Base-by-base conservation (phyloP, 1,139 yeast species). In the Arxiozyma slooffiae region DNA sequence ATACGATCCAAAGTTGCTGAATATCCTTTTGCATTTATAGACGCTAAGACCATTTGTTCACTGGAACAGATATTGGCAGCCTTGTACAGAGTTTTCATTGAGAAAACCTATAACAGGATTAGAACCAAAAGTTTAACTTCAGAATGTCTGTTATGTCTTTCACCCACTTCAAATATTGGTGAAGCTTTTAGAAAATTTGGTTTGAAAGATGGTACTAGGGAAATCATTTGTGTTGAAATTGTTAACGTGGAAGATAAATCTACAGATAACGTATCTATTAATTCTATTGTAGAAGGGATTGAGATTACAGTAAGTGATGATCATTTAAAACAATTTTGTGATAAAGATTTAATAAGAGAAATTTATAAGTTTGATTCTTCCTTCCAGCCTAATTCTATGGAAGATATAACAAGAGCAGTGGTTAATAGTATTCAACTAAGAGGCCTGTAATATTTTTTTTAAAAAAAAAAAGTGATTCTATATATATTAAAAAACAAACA, bases 121-220 rank as follows among this genome's bases (percentile, higher is more conserved):
- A 69, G 80, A 53, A 75, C 84, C 1, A 74, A 70, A 57, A 70
- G 73, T 2, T 50, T 79, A 6, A 80, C 79, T 53, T 75, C 82
- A 1, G 84, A 80, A 56, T 62, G 76, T 20, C 71, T 80, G 14
- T 72, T 77, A 55, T 71, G 78, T 44, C 63, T 80, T 49, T 74
- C 82, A 2, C 79, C 81, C 1, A 72, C 73, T 26, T 76, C 76
- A 49, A 76, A 76, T 57, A 62, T 64, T 43, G 73, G 75, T 57
- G 80, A 77, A 49, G 74, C 75, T 1, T 63, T 76, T 50, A 68
- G 68, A 53, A 66, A 69, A 52, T 76, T 75, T 60, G 81, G 81
- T 37, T 67, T 76, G 20, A 64, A 70, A 38, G 75, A 72, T 47
- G 67, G 66, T 23, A 58, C 72, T 1, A 58, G 48, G 0, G 60